Percentiles rank a stretch among this genome's conserved stretches.
Conservation (phyloP, 1,139 yeast genomes). For the Barnettozyma hawaiiensis region DNA sequence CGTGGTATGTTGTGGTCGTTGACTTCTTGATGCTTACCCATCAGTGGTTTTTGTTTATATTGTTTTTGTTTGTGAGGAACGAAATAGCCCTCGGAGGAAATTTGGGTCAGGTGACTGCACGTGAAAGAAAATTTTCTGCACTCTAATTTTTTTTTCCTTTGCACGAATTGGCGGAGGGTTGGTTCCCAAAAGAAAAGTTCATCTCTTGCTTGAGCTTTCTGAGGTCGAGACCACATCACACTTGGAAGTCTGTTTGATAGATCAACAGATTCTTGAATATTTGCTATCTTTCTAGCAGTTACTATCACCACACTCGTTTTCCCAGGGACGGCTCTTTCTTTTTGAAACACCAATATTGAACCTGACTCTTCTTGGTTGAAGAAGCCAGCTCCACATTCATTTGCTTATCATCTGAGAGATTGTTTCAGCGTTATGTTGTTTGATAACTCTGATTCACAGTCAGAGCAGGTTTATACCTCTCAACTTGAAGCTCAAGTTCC, state of each 20-base stretch:
- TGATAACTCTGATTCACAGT: background rate
- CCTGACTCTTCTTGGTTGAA: background rate
- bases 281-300: background rate
- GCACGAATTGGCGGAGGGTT: background rate
- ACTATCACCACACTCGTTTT: background rate
- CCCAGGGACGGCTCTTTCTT: too few species aligned
- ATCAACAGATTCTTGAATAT: background rate
- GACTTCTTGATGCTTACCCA: background rate
- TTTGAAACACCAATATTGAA: background rate
- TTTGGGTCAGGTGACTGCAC: background rate
- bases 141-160: background rate
- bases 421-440: background rate
- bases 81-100: background rate
- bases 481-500: background rate
- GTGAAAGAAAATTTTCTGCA: background rate
- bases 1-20: background rate
- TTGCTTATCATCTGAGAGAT: background rate
- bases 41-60: too few species aligned
- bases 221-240: background rate
- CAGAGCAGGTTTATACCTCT: background rate
- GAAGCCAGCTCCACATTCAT: background rate
- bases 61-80: too few species aligned
- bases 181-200: background rate
- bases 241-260: background rate
- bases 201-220: background rate